Base-by-base conservation (phyloP, 1,139 yeast species). In the Tardiomyces depauwii region DNA sequence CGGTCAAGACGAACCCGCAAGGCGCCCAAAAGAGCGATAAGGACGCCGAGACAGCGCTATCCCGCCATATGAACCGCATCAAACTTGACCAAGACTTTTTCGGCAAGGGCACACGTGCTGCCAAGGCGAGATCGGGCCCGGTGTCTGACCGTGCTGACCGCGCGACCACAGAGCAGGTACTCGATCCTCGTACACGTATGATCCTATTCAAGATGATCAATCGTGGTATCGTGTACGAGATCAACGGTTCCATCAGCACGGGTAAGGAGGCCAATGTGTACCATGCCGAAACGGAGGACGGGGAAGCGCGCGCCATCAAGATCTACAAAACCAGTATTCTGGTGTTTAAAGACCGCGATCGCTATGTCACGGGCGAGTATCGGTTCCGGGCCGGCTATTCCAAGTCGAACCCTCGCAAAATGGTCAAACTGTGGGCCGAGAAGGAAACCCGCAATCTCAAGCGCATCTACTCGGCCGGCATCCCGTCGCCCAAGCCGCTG, bases 181-280 rank as follows among this genome's bases (percentile, higher is more conserved):
- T 93, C 49, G 99, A 93, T 63, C 97, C 97, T 1, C 74, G 97
- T 53, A 93, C 99, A 0, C 73, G 91, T 70, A 71, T 78, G 57
- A 89, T 89, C 59, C 69, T 93, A 51, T 80, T 81, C 46, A 87
- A 86, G 51, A 73, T 93, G 63, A 80, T 87, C 62, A 84, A 80
- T 59, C 80, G 83, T 56, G 95, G 96, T 2, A 74, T 84, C 13
- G 77, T 93, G 30, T 78, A 91, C 9, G 79, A 86, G 55, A 82
- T 93, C 57, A 87, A 89, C 58, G 98, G 98, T 7, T 91, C 98
- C 62, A 75, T 93, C 44, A 81, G 94, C 57, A 93, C 98, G 0
- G 99, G 99, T 40, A 93, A 93, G 63, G 99, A 93, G 63, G 98
- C 98, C 23, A 93, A 93, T 61, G 97, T 93, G 2, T 93, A 93